Evolutionary conservation across 2,329 filamentous ascomycete species (phyloP).

Genomic region (Lasiodiplodia citricola): DNA sequence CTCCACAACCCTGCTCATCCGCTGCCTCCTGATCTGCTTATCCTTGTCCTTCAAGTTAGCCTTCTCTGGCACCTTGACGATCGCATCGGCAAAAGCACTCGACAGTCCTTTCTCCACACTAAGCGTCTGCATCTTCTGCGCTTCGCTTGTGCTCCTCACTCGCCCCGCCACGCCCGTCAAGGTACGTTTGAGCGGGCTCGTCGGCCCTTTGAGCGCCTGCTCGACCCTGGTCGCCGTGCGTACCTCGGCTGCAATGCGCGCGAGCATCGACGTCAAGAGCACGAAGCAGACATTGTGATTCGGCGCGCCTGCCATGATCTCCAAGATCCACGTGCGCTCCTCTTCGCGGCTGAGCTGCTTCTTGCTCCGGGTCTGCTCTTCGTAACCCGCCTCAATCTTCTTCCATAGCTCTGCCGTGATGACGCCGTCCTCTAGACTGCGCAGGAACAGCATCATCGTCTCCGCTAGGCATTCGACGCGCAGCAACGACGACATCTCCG

Average conservation of each 20-base stretch:
- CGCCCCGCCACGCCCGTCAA: constrained; percentile 29
- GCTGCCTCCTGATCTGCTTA: constrained; percentile 64
- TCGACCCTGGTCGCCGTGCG: constrained; percentile 49
- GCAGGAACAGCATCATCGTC: constrained; percentile 75
- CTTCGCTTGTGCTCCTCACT: constrained; percentile 47
- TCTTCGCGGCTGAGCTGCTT: constrained; percentile 57
- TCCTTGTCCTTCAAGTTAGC: constrained; percentile 60
- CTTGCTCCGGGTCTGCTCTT: constrained; percentile 47
- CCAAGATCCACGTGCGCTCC: constrained; percentile 68
- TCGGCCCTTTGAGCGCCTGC: constrained; percentile 29
- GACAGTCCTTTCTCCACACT: constrained; percentile 66
- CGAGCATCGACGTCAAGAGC: constrained; percentile 80
- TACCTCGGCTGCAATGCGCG: constrained; percentile 62
- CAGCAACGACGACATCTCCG: constrained; percentile 66
- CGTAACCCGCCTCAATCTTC: constrained; percentile 64
- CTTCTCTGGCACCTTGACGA: constrained; percentile 59
- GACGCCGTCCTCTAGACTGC: constrained; percentile 78
- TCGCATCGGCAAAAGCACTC: constrained; percentile 66
- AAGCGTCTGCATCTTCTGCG: constrained; percentile 47
- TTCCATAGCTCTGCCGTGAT: constrained; percentile 74
- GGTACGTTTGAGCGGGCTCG: constrained; percentile 25
- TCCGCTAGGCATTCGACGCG: constrained; percentile 78
- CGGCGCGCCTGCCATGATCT: constrained; percentile 70
- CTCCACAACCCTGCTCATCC: constrained; percentile 70
- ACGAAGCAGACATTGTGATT: constrained; percentile 90